phyloP scores from a whole-genome alignment of 768 basidiomycete genomes.

The Pholiota microspora region DNA sequence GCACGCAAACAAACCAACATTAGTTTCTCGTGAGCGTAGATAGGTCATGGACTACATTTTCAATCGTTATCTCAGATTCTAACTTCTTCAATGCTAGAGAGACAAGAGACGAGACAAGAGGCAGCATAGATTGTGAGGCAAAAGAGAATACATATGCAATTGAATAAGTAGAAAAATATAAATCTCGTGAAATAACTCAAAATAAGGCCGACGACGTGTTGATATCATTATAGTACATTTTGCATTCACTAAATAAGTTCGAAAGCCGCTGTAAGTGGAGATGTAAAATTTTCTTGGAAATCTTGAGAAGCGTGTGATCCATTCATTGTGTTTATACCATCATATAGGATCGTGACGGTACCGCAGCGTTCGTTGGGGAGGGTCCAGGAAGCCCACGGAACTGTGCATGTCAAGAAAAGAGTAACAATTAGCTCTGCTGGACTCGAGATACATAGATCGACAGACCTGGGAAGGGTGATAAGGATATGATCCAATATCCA shows the following conservation, averaged over 20 bases:
- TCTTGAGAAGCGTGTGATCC: no score
- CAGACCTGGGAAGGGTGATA: slow-evolving; percentile 32
- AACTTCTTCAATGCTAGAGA: no score
- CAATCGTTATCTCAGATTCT: no score
- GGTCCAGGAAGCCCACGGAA: neutral
- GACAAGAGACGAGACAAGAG: no score
- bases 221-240: neutral
- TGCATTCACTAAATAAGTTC: neutral
- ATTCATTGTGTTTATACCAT: neutral
- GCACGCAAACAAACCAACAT: no score
- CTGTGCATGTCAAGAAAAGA: neutral
- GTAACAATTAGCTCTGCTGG: neutral
- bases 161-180: neutral
- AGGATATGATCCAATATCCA: slow-evolving; percentile 24
- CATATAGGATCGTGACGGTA: neutral
- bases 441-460: neutral
- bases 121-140: no score
- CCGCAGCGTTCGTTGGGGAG: neutral
- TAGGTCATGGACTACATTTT: no score
- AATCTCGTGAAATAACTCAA: no score
- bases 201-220: no score
- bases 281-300: neutral
- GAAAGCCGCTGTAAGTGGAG: neutral
- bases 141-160: neutral
- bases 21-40: no score